These are phyloP conservation scores for Fusarium tanahbumbuense DNA, from an alignment of 2,329 filamentous ascomycete genomes.

Conservation along the genomic window DNA sequence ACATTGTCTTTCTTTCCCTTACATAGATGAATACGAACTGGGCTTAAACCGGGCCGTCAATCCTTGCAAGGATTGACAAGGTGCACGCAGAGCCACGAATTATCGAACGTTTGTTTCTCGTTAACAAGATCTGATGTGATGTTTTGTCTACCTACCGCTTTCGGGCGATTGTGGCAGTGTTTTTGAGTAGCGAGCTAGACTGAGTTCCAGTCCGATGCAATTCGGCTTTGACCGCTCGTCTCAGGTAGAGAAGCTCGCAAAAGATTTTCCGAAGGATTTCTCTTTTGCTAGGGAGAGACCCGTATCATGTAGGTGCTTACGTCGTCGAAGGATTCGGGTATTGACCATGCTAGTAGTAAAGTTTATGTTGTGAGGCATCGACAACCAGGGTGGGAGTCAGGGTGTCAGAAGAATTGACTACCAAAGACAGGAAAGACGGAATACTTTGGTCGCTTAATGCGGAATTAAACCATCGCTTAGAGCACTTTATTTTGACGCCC, in stretches of 20 bases:
- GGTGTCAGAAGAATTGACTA: background rate
- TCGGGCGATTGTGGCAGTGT: conserved; percentile 35
- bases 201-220: conserved; percentile 1
- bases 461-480: background rate
- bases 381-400: background rate
- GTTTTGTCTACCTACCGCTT: conserved; percentile 31
- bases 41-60: background rate
- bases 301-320: background rate
- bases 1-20: conserved; percentile 13
- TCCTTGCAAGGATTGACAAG: conserved; percentile 5
- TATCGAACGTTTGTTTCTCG: conserved; percentile 33
- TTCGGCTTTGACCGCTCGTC: conserved; percentile 2
- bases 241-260: background rate
- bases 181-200: conserved; percentile 7
- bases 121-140: conserved; percentile 9
- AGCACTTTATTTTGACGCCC: background rate
- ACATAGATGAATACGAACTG: conserved; percentile 27
- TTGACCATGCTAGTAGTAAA: background rate
- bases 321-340: background rate
- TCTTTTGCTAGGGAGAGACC: background rate
- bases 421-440: background rate
- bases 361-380: background rate
- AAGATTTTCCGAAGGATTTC: background rate
- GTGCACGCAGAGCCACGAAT: conserved; percentile 21
- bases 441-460: background rate